Conservation (phyloP, 768 basidiomycete species). For the Mycena kentingensis region DNA sequence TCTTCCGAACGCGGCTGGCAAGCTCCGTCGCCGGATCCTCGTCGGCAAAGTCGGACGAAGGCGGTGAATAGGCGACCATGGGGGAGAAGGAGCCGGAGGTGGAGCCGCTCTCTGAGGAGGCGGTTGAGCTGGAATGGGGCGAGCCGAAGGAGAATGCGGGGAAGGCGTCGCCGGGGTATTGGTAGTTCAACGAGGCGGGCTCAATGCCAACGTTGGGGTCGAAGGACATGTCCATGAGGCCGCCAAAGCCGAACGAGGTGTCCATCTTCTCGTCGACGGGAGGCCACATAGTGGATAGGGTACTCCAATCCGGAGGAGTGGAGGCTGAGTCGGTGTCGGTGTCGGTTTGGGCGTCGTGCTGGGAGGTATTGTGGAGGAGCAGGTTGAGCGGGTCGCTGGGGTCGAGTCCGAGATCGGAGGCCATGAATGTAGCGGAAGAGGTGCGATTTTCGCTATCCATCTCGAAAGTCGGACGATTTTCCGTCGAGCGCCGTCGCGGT, state of each 20-base stretch:
- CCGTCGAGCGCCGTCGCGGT: too few relatives aligned
- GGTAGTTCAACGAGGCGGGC: slow-evolving; percentile 57
- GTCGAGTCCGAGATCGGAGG: slow-evolving; percentile 52
- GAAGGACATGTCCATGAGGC: slow-evolving; percentile 66
- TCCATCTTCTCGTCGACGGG: slow-evolving; percentile 31
- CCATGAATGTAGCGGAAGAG: slow-evolving; percentile 31
- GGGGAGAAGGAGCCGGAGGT: slow-evolving; percentile 12
- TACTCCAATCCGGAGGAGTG: slow-evolving; percentile 55
- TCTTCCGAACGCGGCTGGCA: slow-evolving; percentile 51
- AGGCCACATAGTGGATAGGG: slow-evolving; percentile 53
- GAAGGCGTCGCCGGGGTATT: slow-evolving; percentile 20
- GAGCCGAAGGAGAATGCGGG: slow-evolving; percentile 27
- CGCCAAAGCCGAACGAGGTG: slow-evolving; percentile 36
- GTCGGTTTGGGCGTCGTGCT: slow-evolving; percentile 38
- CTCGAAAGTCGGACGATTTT: not conserved
- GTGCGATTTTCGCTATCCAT: slow-evolving; percentile 5
- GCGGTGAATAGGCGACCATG: slow-evolving; percentile 19
- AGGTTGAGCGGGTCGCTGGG: slow-evolving; percentile 61
- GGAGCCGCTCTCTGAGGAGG: slow-evolving; percentile 27
- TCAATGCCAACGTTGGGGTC: slow-evolving; percentile 61
- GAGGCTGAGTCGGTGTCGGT: slow-evolving; percentile 26
- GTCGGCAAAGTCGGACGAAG: slow-evolving; percentile 14
- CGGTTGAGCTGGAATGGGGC: slow-evolving; percentile 26
- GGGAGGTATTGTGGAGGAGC: slow-evolving; percentile 49
- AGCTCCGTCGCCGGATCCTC: slow-evolving; percentile 43